Percentiles rank a stretch among this genome's conserved stretches.
Evolutionary conservation across 1,284 basidiomycete species (phyloP).

Genomic region (Tausonia pullulans): DNA sequence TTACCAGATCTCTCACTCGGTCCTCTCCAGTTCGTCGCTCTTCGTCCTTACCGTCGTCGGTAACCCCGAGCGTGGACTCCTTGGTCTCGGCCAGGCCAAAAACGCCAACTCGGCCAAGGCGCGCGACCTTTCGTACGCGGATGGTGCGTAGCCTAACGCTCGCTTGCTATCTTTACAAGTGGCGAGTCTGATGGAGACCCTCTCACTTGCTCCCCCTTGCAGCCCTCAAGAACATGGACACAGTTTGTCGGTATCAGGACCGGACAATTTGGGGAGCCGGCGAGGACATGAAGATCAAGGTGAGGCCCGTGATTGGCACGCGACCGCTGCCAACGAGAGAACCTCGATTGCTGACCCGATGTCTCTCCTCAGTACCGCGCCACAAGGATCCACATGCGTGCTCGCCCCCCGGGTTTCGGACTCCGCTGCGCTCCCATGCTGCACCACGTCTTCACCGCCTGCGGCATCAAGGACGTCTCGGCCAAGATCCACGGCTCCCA

Average conservation of each 20-base stretch:
- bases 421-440: conserved; percentile 79
- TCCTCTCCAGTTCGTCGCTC: conserved; percentile 38
- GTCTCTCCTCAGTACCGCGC: conserved; percentile 51
- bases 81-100: conserved; percentile 84
- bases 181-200: conserved; percentile 2
- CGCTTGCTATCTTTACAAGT: neutral
- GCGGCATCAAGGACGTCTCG: conserved; percentile 85
- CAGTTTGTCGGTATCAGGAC: conserved; percentile 74
- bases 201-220: conserved; percentile 11
- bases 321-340: no score
- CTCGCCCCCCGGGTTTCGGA: conserved; percentile 80
- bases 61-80: conserved; percentile 69
- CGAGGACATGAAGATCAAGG: conserved; percentile 69
- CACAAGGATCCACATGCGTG: conserved; percentile 72
- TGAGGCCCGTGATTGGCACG: conserved; percentile 26
- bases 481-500: conserved; percentile 89
- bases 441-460: conserved; percentile 75
- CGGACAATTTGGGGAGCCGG: conserved; percentile 67
- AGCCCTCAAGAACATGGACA: conserved; percentile 72
- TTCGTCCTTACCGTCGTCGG: conserved; percentile 69
- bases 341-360: neutral
- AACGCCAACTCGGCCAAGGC: conserved; percentile 48
- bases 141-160: conserved; percentile 3
- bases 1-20: conserved; percentile 12
- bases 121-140: conserved; percentile 27